Conservation (phyloP, 2,329 filamentous ascomycete genomes). For the Fusarium chuoi region DNA sequence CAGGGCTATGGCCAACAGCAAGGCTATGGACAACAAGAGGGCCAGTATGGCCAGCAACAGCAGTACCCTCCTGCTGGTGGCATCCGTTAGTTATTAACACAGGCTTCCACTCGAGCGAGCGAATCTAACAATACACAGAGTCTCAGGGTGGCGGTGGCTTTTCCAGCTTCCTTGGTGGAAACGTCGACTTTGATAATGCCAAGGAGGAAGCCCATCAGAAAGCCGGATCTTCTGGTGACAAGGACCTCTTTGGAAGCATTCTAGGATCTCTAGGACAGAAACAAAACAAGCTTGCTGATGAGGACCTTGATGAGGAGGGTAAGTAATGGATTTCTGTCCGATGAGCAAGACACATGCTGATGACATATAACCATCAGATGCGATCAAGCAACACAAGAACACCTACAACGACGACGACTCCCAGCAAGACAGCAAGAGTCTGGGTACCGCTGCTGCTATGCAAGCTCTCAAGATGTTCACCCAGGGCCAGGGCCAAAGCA, state of each 20-base stretch:
- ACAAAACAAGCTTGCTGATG: constrained; percentile 58
- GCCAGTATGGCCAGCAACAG: constrained; percentile 32
- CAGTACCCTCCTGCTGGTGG: constrained; percentile 37
- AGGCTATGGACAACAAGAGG: constrained; percentile 19
- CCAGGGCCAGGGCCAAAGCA: constrained; percentile 58
- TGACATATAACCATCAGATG: constrained; percentile 56
- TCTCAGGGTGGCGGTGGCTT: constrained; percentile 50
- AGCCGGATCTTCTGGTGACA: constrained; percentile 58
- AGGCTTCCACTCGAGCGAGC: background rate
- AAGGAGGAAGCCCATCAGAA: constrained; percentile 59
- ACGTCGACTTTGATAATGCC: constrained; percentile 60
- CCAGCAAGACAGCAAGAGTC: constrained; percentile 60
- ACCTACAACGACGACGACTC: constrained; percentile 69
- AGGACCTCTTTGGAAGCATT: constrained; percentile 61
- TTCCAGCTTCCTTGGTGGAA: constrained; percentile 52
- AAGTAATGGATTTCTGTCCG: constrained; percentile 1
- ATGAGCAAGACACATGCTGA: background rate
- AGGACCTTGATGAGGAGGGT: constrained; percentile 64
- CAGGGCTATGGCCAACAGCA: constrained; percentile 22
- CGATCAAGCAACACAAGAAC: constrained; percentile 79
- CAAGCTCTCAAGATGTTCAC: constrained; percentile 85
- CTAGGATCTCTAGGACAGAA: constrained; percentile 60
- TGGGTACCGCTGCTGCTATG: constrained; percentile 81
- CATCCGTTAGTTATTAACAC: constrained; percentile 43
- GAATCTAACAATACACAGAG: constrained; percentile 43